phyloP scores from a whole-genome alignment of 2,329 filamentous ascomycete species.

The Aspergillus hiratsukae region DNA sequence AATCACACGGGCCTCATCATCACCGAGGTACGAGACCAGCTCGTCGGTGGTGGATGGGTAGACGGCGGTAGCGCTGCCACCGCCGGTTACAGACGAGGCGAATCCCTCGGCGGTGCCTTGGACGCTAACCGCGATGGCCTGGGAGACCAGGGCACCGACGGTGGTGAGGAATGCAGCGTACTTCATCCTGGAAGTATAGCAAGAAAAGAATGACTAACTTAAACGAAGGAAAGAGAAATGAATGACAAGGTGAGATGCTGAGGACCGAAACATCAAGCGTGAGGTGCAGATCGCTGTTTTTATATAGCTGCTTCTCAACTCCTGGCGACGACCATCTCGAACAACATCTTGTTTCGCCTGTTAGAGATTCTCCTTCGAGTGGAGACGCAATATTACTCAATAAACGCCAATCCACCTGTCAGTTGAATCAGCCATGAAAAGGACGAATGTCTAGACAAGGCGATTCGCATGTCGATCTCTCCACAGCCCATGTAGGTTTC shows the following conservation, averaged over 20 bases:
- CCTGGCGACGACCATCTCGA: neutral
- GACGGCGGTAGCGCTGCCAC: conserved; percentile 51
- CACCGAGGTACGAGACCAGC: conserved; percentile 57
- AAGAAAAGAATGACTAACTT: neutral
- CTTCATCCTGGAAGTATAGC: neutral
- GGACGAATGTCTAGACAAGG: neutral
- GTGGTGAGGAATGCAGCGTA: neutral
- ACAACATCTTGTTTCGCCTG: neutral
- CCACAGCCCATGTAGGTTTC: neutral
- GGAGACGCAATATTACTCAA: neutral
- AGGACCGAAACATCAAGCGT: neutral
- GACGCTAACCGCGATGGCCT: conserved; percentile 14
- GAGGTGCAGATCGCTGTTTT: neutral
- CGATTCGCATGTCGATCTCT: neutral
- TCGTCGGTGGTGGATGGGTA: conserved; percentile 52
- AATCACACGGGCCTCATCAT: conserved; percentile 53
- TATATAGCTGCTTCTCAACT: neutral
- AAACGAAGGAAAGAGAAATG: neutral
- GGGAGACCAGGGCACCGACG: neutral
- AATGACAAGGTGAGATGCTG: neutral
- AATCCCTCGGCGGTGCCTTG: conserved; percentile 44
- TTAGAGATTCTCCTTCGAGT: neutral
- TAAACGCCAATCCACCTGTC: neutral
- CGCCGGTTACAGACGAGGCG: conserved; percentile 55
- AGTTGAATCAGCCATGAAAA: neutral